Percentiles rank a stretch among this genome's conserved stretches.
These are phyloP conservation scores for Aspergillus indologenus DNA, from an alignment of 495 filamentous ascomycete species.

Conservation along the genomic window DNA sequence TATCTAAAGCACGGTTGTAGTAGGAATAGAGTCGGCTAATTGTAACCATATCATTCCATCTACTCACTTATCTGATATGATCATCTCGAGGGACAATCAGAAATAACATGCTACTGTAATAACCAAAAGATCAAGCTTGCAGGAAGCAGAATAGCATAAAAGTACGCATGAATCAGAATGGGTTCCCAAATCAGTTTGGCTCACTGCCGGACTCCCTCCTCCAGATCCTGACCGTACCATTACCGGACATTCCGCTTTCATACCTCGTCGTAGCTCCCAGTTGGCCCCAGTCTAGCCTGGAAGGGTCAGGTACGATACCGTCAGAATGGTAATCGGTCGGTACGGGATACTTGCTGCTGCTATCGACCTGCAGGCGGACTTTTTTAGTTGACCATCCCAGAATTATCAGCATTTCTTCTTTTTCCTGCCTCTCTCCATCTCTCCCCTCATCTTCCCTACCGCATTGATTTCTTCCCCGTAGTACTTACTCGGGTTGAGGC, in stretches of 20 bases:
- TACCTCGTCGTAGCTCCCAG: not conserved
- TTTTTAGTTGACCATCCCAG: slow-evolving; percentile 7
- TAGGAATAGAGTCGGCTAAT: too few relatives aligned
- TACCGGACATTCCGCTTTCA: not conserved
- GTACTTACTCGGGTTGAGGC: not conserved
- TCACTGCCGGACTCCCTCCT: too few relatives aligned
- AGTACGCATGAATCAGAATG: not conserved
- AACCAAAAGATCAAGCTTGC: too few relatives aligned
- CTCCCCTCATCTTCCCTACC: slow-evolving; percentile 4
- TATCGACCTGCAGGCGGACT: not conserved
- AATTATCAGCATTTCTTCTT: slow-evolving; percentile 6
- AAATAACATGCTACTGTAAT: too few relatives aligned
- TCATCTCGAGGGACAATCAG: too few relatives aligned
- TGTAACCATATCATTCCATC: too few relatives aligned
- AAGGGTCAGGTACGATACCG: not conserved
- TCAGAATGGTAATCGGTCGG: not conserved
- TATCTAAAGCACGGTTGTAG: too few relatives aligned
- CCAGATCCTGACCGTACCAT: not conserved
- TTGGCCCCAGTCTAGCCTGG: not conserved
- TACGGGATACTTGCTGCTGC: not conserved
- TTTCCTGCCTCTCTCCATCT: slow-evolving; percentile 1
- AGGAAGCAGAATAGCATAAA: not conserved
- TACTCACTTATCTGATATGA: too few relatives aligned
- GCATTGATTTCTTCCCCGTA: not conserved
- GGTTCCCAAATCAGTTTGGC: not conserved